Evolutionary conservation across 306 rosid species (phyloP).

Genomic region (Alnus glutinosa): DNA sequence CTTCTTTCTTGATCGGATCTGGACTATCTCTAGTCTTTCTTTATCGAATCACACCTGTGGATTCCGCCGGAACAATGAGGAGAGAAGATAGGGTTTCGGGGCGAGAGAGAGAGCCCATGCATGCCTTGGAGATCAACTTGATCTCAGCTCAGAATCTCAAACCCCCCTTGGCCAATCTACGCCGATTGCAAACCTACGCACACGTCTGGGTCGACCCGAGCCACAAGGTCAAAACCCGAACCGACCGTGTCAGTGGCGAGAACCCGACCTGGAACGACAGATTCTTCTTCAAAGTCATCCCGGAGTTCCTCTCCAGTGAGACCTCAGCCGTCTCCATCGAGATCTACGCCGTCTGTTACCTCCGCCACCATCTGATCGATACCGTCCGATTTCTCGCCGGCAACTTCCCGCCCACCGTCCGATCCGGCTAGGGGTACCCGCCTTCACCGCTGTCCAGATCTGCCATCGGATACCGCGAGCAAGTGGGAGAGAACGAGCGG

Average conservation of each 20-base stretch:
- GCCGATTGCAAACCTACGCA: constrained; percentile 64
- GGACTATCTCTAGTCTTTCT: constrained; percentile 29
- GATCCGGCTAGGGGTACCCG: constrained; percentile 35
- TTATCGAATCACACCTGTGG: constrained; percentile 34
- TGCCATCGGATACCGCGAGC: constrained; percentile 73
- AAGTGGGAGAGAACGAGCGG: constrained; percentile 52
- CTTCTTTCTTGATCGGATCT: constrained; percentile 30
- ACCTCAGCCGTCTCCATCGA: constrained; percentile 66
- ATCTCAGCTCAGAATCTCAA: constrained; percentile 87
- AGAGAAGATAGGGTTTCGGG: constrained; percentile 27
- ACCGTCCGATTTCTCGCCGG: constrained; percentile 73
- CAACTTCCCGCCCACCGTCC: constrained; percentile 44
- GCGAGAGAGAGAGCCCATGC: constrained; percentile 31
- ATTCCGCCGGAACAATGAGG: constrained; percentile 32
- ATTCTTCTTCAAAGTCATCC: constrained; percentile 75
- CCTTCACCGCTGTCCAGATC: constrained; percentile 71
- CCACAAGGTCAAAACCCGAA: constrained; percentile 62
- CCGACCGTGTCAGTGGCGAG: constrained; percentile 62
- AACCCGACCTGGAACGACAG: constrained; percentile 94
- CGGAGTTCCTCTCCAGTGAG: constrained; percentile 65
- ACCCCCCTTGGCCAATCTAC: constrained; percentile 39
- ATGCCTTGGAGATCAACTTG: constrained; percentile 80
- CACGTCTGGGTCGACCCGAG: constrained; percentile 62
- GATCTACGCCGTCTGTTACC: constrained; percentile 62
- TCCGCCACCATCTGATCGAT: constrained; percentile 63